A percentile compares a stretch with the other conserved stretches of the same genome.
phyloP scores from a whole-genome alignment of 108 stramenopile species.

The Conticribra guillardii region DNA sequence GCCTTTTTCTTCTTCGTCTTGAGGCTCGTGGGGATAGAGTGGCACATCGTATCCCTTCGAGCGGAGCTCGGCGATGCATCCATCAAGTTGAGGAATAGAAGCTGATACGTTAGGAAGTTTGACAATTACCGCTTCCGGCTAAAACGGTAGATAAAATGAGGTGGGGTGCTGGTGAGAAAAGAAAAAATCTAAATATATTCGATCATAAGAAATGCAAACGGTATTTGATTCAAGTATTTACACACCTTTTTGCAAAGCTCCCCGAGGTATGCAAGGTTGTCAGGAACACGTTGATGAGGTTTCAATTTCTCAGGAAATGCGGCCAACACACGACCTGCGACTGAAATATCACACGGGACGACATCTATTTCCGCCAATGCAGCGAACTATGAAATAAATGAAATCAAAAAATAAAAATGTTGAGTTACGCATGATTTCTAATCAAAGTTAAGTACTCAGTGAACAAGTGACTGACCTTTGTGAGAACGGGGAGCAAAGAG shows the following conservation, averaged over 20 bases:
- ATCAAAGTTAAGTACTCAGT: background rate
- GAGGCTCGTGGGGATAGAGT: conserved; percentile 83
- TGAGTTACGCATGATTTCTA: background rate
- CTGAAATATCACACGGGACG: conserved; percentile 84
- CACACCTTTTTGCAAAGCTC: conserved; percentile 70
- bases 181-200: background rate
- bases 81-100: conserved; percentile 88
- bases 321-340: conserved; percentile 86
- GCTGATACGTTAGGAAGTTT: conserved; percentile 88
- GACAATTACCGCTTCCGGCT: conserved; percentile 79
- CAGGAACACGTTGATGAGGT: conserved; percentile 80
- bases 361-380: conserved; percentile 76
- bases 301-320: conserved; percentile 84
- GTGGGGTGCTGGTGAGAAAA: background rate
- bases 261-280: conserved; percentile 87
- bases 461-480: conserved; percentile 55
- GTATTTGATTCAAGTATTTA: background rate
- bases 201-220: background rate
- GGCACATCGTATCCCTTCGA: conserved; percentile 94
- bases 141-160: background rate
- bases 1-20: conserved; percentile 65
- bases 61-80: conserved; percentile 87
- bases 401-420: background rate
- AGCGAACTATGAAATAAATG: conserved; percentile 51
- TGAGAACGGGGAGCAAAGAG: conserved; percentile 81